phyloP scores from a whole-genome alignment of 768 basidiomycete genomes.

The Auricularia sp. region DNA sequence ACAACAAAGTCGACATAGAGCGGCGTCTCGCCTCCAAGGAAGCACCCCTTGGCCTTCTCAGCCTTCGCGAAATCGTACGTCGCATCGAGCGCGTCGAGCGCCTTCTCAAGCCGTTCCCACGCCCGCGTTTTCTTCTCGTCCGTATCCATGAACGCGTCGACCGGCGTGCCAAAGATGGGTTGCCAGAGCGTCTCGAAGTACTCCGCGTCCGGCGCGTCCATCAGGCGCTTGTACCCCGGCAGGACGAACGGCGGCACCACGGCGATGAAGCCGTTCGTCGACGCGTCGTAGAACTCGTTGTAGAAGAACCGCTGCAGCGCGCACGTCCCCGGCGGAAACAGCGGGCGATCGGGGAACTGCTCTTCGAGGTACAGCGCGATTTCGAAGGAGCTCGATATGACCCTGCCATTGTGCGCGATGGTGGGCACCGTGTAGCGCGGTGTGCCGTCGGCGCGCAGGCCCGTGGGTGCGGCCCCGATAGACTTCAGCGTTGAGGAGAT shows the following conservation, averaged over 20 bases:
- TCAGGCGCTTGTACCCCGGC: neutral
- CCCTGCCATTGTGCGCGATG: neutral
- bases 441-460: neutral
- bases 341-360: neutral
- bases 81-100: neutral
- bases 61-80: neutral
- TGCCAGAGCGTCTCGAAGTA: neutral
- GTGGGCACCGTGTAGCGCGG: neutral
- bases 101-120: neutral
- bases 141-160: neutral
- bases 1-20: neutral
- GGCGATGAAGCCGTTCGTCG: neutral
- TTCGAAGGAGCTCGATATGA: neutral
- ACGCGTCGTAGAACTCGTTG: neutral
- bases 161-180: neutral
- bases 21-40: neutral
- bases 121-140: neutral
- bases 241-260: neutral
- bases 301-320: neutral
- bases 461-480: conserved; percentile 20
- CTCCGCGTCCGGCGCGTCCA: neutral
- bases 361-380: neutral
- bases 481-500: conserved; percentile 24
- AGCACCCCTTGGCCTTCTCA: neutral
- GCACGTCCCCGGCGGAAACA: neutral